phyloP scores from a whole-genome alignment of 1,139 yeast genomes.

The Saccharomyces pastorianus region DNA sequence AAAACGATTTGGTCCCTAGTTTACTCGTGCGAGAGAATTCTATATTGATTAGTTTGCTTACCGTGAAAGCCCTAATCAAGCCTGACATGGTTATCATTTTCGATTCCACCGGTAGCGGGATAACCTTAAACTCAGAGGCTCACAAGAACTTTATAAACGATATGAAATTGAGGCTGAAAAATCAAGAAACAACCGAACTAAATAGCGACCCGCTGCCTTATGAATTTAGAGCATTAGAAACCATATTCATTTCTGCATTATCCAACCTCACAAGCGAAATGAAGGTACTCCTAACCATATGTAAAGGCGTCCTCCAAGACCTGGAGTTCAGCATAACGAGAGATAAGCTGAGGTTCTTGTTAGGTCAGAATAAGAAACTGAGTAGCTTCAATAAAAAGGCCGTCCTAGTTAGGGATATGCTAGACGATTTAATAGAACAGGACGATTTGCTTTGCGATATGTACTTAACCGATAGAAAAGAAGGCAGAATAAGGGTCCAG shows the following conservation, averaged over 20 bases:
- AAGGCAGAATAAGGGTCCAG: constrained; percentile 16
- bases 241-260: constrained; percentile 76
- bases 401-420: constrained; percentile 67
- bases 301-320: constrained; percentile 69
- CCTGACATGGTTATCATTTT: constrained; percentile 59
- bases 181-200: constrained; percentile 24
- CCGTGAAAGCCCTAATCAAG: constrained; percentile 63
- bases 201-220: constrained; percentile 36
- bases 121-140: constrained; percentile 27
- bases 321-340: constrained; percentile 81
- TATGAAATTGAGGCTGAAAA: constrained; percentile 20
- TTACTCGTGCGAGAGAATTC: constrained; percentile 56
- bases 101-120: constrained; percentile 36
- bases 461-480: constrained; percentile 46
- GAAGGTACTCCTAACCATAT: constrained; percentile 60
- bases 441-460: constrained; percentile 68
- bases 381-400: constrained; percentile 82
- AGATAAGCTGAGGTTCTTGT: constrained; percentile 66
- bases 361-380: constrained; percentile 73
- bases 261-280: constrained; percentile 80
- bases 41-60: constrained; percentile 55
- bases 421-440: constrained; percentile 81
- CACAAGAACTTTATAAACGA: constrained; percentile 27
- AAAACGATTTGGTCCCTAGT: constrained; percentile 50
- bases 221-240: constrained; percentile 85